Conservation (phyloP, 169 alveolate genomes). For the Cyclospora cayetanensis region DNA sequence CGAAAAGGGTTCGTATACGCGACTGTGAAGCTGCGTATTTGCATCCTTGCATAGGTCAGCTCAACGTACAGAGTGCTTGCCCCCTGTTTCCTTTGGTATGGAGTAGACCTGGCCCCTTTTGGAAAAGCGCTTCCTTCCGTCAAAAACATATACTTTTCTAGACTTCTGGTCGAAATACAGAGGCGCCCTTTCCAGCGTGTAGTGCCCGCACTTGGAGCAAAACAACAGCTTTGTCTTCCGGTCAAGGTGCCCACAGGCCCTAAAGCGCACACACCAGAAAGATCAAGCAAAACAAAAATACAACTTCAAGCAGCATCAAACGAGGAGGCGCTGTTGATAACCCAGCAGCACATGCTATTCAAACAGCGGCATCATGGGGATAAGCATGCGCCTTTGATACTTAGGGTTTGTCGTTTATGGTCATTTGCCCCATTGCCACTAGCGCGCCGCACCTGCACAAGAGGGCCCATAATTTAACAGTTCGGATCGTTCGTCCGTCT, state of each 20-base stretch:
- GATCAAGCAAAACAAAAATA: not conserved
- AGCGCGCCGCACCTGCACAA: slow-evolving; percentile 69
- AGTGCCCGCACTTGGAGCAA: slow-evolving; percentile 88
- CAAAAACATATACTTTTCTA: slow-evolving; percentile 79
- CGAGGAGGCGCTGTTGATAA: too few relatives aligned
- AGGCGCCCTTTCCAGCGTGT: slow-evolving; percentile 84
- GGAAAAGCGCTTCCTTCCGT: slow-evolving; percentile 75
- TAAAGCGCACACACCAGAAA: not conserved
- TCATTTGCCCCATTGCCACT: too few relatives aligned
- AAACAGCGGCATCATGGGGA: too few relatives aligned
- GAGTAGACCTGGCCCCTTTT: slow-evolving; percentile 84
- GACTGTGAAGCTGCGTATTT: too few relatives aligned
- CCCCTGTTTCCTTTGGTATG: slow-evolving; percentile 85
- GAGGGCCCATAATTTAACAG: slow-evolving; percentile 74
- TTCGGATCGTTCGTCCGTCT: slow-evolving; percentile 70
- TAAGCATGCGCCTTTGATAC: too few relatives aligned
- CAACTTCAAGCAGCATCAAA: too few relatives aligned
- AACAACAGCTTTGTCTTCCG: slow-evolving; percentile 78
- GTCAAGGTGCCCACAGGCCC: slow-evolving; percentile 81
- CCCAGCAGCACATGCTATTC: too few relatives aligned
- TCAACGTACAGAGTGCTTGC: slow-evolving; percentile 72
- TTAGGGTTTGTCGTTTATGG: too few relatives aligned
- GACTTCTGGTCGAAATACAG: slow-evolving; percentile 76
- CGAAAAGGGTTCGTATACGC: too few relatives aligned
- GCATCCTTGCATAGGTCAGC: not conserved